Evolutionary conservation across 805 yeast species (phyloP), one percentile per base, ranked within the genome.

Genomic region (Suhomyces xylopsoci): DNA sequence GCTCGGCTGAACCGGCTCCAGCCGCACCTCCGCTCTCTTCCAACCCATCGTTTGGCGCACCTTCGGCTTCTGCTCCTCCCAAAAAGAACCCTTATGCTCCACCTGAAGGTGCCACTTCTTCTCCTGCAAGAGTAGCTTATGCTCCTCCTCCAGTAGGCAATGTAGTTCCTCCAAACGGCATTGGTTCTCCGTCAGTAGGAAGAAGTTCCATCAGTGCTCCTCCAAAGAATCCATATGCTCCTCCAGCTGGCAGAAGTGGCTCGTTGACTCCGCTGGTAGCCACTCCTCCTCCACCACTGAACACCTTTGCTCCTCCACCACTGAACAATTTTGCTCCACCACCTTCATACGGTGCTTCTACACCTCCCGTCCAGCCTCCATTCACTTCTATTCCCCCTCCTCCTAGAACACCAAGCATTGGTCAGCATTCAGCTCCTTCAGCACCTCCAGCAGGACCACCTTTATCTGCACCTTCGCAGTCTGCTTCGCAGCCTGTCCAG

Each of bases 221-320:
- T 9, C 67, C 71, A 20, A 49, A 60, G 51, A 71, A 73, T 57
- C 75, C 80, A 44, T 76, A 73, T 55, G 79, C 78, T 8, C 72
- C 78, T 4, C 32, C 49, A 22, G 44, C 15, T 24, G n/a, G 30
- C 7, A 19, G 25, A 41, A 7, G 20, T 10, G 48, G 44, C 6
- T 43, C 25, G 7, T 19, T 20, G n/a, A 41, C 49, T 5, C 47
- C 44, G 17, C 45, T n/a, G 40, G 49, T 41, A 7, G 48, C 54
- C 12, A 26, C 45, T 12, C 26, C 49, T 14, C 55, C 58, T 14
- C 55, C 57, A 36, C 54, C 57, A 15, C 48, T 22, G 1, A 9
- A 28, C 3, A 3, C 32, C 3, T 42, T 26, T 19, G 53, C 45
- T 25, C 22, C 36, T 45, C 45, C 47, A 17, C 50, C 51, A 46